Conservation (phyloP, 108 stramenopile genomes). For the Cyclostephanos invisitatus region DNA sequence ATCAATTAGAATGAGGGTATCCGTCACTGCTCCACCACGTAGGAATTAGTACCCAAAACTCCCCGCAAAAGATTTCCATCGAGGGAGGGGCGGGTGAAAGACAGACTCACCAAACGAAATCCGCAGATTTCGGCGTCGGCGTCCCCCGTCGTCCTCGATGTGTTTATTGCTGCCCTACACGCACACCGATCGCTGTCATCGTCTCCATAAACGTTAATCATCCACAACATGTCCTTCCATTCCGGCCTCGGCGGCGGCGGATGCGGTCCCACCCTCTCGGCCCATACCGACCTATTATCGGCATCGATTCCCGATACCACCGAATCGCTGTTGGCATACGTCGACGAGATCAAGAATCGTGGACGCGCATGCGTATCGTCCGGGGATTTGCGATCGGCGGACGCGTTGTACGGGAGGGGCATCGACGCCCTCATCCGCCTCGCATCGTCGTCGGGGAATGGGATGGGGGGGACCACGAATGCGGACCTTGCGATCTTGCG, state of each 20-base stretch:
- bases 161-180: neutral
- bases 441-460: conserved; percentile 10
- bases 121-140: neutral
- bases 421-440: conserved; percentile 43
- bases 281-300: conserved; percentile 60
- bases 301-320: conserved; percentile 63
- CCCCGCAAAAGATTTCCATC: no score
- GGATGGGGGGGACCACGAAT: neutral
- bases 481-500: conserved; percentile 59
- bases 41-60: no score
- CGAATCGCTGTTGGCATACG: conserved; percentile 43
- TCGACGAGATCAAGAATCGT: conserved; percentile 84
- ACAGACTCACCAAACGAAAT: no score
- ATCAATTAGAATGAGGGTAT: no score
- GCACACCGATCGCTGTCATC: neutral
- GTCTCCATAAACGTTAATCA: neutral
- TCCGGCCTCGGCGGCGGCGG: conserved; percentile 33
- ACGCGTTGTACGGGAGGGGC: conserved; percentile 72
- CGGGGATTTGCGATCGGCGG: conserved; percentile 68
- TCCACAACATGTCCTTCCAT: conserved; percentile 33
- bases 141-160: neutral
- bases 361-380: conserved; percentile 66
- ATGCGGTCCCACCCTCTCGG: conserved; percentile 20
- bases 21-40: no score
- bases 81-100: no score